Evolutionary conservation across 306 rosid species (phyloP).

Genomic region (Arachis stenosperma): DNA sequence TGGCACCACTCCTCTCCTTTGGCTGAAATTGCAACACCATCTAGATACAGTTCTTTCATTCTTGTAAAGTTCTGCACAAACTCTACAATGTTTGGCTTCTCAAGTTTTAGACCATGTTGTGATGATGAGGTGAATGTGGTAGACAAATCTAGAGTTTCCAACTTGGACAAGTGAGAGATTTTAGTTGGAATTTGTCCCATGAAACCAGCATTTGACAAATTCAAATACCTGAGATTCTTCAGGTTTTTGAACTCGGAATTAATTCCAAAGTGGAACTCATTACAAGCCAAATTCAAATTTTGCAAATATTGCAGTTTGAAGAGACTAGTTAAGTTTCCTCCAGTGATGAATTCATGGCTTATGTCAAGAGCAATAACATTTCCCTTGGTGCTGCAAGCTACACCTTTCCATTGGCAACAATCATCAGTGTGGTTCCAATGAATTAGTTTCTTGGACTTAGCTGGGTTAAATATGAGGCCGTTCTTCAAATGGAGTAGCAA

Average conservation of each 20-base stretch:
- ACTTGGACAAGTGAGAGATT: constrained; percentile 34
- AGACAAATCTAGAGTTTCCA: constrained; percentile 28
- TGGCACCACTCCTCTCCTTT: constrained; percentile 41
- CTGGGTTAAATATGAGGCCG: neutral
- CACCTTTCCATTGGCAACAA: constrained; percentile 60
- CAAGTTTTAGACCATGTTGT: neutral
- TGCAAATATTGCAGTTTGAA: constrained; percentile 35
- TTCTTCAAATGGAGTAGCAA: constrained; percentile 23
- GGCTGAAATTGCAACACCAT: constrained; percentile 40
- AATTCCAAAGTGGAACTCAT: neutral
- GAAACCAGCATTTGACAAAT: constrained; percentile 35
- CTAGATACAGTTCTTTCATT: constrained; percentile 39
- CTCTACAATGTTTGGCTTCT: neutral
- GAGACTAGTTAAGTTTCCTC: constrained; percentile 32
- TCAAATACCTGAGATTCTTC: constrained; percentile 6
- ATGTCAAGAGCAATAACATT: constrained; percentile 33
- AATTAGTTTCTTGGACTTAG: constrained; percentile 13
- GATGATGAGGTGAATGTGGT: neutral
- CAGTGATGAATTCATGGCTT: constrained; percentile 30
- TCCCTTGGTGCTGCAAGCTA: constrained; percentile 39
- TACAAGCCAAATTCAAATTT: constrained; percentile 30
- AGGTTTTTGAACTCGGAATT: constrained; percentile 7
- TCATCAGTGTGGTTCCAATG: constrained; percentile 38
- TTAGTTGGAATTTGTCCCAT: constrained; percentile 17
- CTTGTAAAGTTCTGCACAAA: constrained; percentile 25